Evolutionary conservation across 306 rosid species (phyloP).

Genomic region (Sicyos edulis): DNA sequence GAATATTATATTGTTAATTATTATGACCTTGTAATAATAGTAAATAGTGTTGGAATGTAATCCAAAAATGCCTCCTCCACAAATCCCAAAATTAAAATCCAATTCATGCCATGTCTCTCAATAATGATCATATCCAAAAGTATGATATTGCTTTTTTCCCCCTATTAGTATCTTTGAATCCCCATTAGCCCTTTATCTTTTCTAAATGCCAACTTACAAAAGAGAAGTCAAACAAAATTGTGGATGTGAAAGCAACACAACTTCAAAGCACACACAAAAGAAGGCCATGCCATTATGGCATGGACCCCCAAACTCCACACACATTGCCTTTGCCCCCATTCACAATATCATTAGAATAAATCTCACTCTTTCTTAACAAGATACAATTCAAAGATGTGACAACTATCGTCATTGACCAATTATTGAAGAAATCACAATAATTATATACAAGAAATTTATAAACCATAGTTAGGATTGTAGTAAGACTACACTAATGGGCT

Average conservation of each 20-base stretch:
- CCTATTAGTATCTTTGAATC: conserved; percentile 5
- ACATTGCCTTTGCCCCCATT: background rate
- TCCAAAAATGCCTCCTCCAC: background rate
- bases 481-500: too few relatives aligned
- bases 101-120: background rate
- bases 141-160: background rate
- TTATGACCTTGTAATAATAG: background rate
- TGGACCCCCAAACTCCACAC: conserved; percentile 17
- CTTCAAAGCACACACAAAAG: background rate
- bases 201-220: background rate
- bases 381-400: conserved; percentile 6
- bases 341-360: background rate
- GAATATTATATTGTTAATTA: conserved; percentile 12
- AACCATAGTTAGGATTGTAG: too few relatives aligned
- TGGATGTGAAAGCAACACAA: conserved; percentile 3
- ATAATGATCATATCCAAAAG: background rate
- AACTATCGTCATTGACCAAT: background rate
- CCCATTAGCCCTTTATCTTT: background rate
- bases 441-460: too few relatives aligned
- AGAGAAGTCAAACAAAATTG: background rate
- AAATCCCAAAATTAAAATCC: conserved; percentile 7
- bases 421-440: too few relatives aligned
- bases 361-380: background rate
- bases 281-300: background rate
- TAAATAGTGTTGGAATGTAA: background rate